Evolutionary conservation across 441 rosid genomes (phyloP).

Genomic region (Erodium chrysanthum): DNA sequence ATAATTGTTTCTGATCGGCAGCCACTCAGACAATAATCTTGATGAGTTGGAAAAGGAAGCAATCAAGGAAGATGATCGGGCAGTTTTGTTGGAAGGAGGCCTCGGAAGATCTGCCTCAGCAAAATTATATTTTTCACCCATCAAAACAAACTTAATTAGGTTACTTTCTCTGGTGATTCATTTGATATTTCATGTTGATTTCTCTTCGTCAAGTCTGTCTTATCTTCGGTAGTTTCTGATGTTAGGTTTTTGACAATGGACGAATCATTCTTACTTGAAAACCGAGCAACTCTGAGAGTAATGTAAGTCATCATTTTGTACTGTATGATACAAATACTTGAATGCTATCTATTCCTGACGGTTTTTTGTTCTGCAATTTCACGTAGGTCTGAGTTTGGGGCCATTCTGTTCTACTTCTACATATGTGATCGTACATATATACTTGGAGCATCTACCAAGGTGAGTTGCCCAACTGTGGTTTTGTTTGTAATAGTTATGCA

Average conservation of each 20-base stretch:
- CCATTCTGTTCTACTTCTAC: slow-evolving; percentile 58
- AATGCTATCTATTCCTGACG: slow-evolving; percentile 5
- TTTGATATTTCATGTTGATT: slow-evolving; percentile 12
- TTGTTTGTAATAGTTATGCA: not conserved
- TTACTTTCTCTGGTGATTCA: slow-evolving; percentile 16
- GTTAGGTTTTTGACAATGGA: slow-evolving; percentile 83
- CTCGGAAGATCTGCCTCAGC: slow-evolving; percentile 66
- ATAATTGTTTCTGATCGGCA: slow-evolving; percentile 28
- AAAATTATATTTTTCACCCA: slow-evolving; percentile 43
- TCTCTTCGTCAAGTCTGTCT: slow-evolving; percentile 13
- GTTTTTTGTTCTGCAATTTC: slow-evolving; percentile 17
- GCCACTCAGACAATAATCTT: slow-evolving; percentile 87
- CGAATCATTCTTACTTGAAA: slow-evolving; percentile 81
- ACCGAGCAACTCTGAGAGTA: slow-evolving; percentile 74
- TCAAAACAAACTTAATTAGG: slow-evolving; percentile 72
- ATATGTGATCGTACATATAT: slow-evolving; percentile 67
- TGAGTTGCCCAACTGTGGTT: slow-evolving; percentile 21
- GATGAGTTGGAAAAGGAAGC: slow-evolving; percentile 42
- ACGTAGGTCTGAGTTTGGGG: slow-evolving; percentile 83
- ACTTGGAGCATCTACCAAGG: slow-evolving; percentile 74
- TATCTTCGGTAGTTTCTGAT: slow-evolving; percentile 15
- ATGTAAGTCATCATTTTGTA: slow-evolving; percentile 40
- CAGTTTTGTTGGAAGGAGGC: slow-evolving; percentile 87
- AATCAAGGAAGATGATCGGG: slow-evolving; percentile 69
- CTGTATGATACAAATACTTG: not conserved